phyloP scores from a whole-genome alignment of 306 rosid species.

The Prunus mira region DNA sequence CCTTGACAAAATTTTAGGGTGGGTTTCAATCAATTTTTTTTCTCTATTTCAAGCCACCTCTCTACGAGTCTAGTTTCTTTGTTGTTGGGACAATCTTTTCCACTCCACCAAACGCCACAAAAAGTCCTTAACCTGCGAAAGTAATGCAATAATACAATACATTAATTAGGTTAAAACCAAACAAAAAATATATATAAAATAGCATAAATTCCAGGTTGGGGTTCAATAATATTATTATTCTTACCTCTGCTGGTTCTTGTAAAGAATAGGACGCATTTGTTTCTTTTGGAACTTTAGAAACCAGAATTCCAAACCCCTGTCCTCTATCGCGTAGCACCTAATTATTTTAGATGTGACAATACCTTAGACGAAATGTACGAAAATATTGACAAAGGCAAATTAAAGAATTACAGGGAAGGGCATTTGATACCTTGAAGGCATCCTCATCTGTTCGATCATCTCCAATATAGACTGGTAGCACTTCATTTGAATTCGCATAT shows the following conservation, averaged over 20 bases:
- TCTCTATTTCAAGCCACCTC: neutral
- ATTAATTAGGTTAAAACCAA: neutral
- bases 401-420: neutral
- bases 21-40: neutral
- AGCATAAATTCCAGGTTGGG: neutral
- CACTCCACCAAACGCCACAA: conserved; percentile 74
- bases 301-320: conserved; percentile 89
- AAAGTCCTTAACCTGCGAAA: conserved; percentile 68
- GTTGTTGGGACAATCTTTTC: conserved; percentile 42
- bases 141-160: neutral
- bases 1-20: conserved; percentile 38
- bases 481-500: conserved; percentile 59
- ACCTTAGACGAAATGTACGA: neutral
- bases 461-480: conserved; percentile 82
- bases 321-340: conserved; percentile 67
- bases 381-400: neutral
- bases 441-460: conserved; percentile 95
- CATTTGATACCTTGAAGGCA: conserved; percentile 74
- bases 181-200: neutral
- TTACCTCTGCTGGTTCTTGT: conserved; percentile 89
- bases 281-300: conserved; percentile 77
- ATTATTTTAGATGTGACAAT: neutral
- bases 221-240: neutral
- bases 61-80: conserved; percentile 19
- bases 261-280: conserved; percentile 78